Base-by-base conservation (phyloP, 345 rosid genomes). In the Lagerstroemia speciosa region DNA sequence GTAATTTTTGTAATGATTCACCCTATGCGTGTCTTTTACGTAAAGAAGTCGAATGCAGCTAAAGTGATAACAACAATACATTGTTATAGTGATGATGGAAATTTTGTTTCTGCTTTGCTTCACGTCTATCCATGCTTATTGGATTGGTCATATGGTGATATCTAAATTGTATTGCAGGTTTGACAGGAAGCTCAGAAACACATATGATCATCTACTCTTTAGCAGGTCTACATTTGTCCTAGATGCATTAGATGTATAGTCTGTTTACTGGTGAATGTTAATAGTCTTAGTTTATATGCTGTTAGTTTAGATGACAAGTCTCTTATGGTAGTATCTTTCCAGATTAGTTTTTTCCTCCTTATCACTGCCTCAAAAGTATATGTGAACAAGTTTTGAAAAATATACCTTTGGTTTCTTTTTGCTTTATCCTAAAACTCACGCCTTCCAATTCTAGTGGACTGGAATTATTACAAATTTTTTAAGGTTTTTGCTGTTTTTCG, bases 181-280 rank as follows among this genome's bases (percentile, higher is more conserved):
- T 75, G 98, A 91, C 83, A 76, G 95, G 78, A 93, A 93, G 78
- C 79, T 93, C 68, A 83, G 84, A 81, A 93, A 93, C 78, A 80
- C 96, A 50, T 89, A 87, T 72, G 96, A 93, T 80, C 91, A 91
- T 73, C 79, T 93, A 71, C 97, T 93, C 67, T 93, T 91, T 72
- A 93, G 99, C 96, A 93, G 98, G 98, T 93, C 41, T 14, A 52
- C 62, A 50, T 69, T 52, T 66, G 20, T 62, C 38, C 52, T 38
- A 24, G 3, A 14, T 45, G 38, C 46, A 15, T 26, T 37, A 46
- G 6, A 57, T 33, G 48, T n/a, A n/a, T n/a, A n/a, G 60, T 53
- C 60, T 58, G 3, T 58, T n/a, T 3, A 6, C 1, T 27, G 19
- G 34, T 27, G 34, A 30, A 58, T 30, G 19, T 27, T 58, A 29